These are phyloP conservation scores for Phytophthora aleatoria DNA, from an alignment of 352 stramenopile species.

Conservation along the genomic window DNA sequence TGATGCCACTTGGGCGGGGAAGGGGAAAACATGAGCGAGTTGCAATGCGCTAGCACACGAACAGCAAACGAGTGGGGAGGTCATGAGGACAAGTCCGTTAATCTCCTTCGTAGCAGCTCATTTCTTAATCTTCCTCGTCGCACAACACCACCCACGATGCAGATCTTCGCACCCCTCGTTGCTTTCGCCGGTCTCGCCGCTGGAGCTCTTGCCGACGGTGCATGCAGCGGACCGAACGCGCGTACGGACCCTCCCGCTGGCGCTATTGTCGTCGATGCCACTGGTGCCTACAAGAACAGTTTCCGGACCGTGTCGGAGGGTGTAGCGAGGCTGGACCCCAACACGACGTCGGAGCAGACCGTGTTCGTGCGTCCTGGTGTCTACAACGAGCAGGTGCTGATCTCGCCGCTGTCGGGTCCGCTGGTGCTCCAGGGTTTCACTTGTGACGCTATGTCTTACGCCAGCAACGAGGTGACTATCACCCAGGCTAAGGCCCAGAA, in stretches of 20 bases:
- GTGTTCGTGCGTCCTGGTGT: slow-evolving; percentile 30
- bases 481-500: slow-evolving; percentile 32
- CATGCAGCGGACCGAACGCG: slow-evolving; percentile 23
- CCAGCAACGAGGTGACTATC: slow-evolving; percentile 29
- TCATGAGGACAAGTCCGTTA: slow-evolving; percentile 1
- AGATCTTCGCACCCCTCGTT: slow-evolving; percentile 25
- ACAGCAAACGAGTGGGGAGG: not conserved
- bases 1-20: slow-evolving; percentile 26
- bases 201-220: slow-evolving; percentile 6
- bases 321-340: slow-evolving; percentile 16
- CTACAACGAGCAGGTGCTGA: slow-evolving; percentile 30
- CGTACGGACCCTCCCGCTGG: slow-evolving; percentile 17
- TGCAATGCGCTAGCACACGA: slow-evolving; percentile 16
- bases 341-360: slow-evolving; percentile 28
- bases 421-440: slow-evolving; percentile 31
- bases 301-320: slow-evolving; percentile 26
- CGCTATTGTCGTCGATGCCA: slow-evolving; percentile 27
- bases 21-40: slow-evolving; percentile 18
- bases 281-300: slow-evolving; percentile 30
- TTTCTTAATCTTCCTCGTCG: slow-evolving; percentile 16
- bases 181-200: slow-evolving; percentile 17
- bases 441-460: slow-evolving; percentile 27
- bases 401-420: slow-evolving; percentile 21
- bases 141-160: slow-evolving; percentile 18
- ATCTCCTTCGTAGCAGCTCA: slow-evolving; percentile 12